phyloP scores from a whole-genome alignment of 768 basidiomycete species.

The Amanita exitialis region DNA sequence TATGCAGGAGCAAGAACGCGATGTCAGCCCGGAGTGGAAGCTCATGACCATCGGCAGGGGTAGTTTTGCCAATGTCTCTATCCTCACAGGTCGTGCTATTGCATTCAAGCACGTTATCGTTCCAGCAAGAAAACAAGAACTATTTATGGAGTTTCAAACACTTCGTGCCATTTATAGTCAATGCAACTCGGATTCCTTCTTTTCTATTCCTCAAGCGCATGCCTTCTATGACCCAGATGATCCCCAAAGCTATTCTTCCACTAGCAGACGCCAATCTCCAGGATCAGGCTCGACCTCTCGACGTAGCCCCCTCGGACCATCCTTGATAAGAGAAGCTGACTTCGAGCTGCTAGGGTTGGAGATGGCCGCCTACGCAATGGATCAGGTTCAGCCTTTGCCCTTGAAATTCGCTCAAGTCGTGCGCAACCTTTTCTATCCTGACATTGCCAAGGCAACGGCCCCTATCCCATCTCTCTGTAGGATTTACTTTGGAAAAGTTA shows the following conservation, averaged over 20 bases:
- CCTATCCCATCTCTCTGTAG: constrained; percentile 15
- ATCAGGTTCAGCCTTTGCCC: constrained; percentile 14
- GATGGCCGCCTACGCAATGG: constrained; percentile 18
- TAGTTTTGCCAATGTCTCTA: constrained; percentile 1
- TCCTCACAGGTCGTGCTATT: background rate
- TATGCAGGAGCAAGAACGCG: background rate
- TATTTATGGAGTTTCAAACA: background rate
- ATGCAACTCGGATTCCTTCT: background rate
- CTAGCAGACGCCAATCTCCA: background rate
- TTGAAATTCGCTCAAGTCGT: constrained; percentile 8
- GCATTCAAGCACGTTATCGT: constrained; percentile 3
- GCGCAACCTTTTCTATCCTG: constrained; percentile 13
- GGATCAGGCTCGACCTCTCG: background rate
- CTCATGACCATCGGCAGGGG: constrained; percentile 2
- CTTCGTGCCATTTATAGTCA: background rate
- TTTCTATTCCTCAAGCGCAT: background rate
- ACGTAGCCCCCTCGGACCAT: background rate
- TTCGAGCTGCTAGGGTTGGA: constrained; percentile 1
- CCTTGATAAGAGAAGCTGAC: background rate
- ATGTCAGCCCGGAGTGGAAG: background rate
- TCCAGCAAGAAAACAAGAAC: background rate
- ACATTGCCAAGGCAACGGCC: background rate
- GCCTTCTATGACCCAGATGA: constrained; percentile 1
- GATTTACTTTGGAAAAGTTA: constrained; percentile 19
- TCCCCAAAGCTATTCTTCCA: background rate